Conservation (phyloP, 176 grass and related monocot species). For the Tuctoria greenei region DNA sequence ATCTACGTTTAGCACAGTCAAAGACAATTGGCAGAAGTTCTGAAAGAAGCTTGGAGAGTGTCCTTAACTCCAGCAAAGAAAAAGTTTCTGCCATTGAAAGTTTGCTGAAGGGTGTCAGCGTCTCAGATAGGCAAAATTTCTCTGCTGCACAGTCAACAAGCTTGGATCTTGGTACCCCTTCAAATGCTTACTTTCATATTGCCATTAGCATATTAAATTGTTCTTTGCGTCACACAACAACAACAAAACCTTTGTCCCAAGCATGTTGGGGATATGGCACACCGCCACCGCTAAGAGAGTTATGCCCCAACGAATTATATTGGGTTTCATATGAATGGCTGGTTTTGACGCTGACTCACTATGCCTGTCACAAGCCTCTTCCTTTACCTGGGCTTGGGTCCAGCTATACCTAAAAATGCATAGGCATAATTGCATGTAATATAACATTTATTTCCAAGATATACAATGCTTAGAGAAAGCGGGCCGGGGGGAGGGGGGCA, state of each 20-base stretch:
- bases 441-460: neutral
- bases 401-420: too few species aligned
- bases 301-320: too few species aligned
- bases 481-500: neutral
- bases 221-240: neutral
- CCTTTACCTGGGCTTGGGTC: too few species aligned
- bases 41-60: constrained; percentile 90
- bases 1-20: constrained; percentile 67
- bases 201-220: constrained; percentile 30
- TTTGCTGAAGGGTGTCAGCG: constrained; percentile 82
- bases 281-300: too few species aligned
- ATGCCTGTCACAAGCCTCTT: too few species aligned
- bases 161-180: constrained; percentile 90
- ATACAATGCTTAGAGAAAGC: neutral
- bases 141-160: constrained; percentile 67
- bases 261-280: too few species aligned
- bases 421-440: too few species aligned
- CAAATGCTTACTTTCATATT: constrained; percentile 42
- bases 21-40: constrained; percentile 58
- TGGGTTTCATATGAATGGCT: too few species aligned
- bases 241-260: too few species aligned
- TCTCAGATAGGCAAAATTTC: constrained; percentile 78
- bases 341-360: too few species aligned
- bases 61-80: constrained; percentile 94
- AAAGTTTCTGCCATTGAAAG: constrained; percentile 99